phyloP scores from a whole-genome alignment of 345 rosid genomes.

The Corymbia maculata region DNA sequence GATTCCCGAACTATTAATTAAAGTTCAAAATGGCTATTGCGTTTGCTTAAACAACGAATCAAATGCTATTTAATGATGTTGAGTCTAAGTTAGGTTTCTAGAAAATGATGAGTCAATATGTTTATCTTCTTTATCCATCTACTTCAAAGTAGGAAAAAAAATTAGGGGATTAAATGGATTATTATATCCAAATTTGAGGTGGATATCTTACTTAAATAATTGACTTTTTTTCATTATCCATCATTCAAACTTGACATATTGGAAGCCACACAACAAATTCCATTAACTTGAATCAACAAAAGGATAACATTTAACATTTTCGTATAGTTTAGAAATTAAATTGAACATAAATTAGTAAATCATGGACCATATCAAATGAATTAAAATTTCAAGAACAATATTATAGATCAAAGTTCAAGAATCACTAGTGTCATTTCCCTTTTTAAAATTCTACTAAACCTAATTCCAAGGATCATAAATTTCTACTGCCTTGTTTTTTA shows the following conservation, averaged over 20 bases:
- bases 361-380: rapidly evolving
- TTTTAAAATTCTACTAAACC: too few relatives aligned
- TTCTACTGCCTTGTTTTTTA: neutral
- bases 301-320: too few relatives aligned
- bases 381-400: rapidly evolving
- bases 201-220: neutral
- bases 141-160: neutral
- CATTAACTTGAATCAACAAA: neutral
- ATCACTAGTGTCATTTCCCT: too few relatives aligned
- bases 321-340: too few relatives aligned
- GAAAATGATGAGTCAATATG: neutral
- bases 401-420: too few relatives aligned
- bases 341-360: too few relatives aligned
- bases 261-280: neutral
- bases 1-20: rapidly evolving
- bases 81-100: neutral
- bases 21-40: neutral
- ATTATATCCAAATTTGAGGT: neutral
- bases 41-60: neutral
- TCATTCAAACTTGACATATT: neutral
- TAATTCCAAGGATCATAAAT: neutral
- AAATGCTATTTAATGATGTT: neutral
- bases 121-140: neutral
- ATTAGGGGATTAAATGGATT: neutral
- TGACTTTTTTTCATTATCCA: neutral